Conservation (phyloP, 1,284 basidiomycete genomes). For the Fomitopsis pinicola region DNA sequence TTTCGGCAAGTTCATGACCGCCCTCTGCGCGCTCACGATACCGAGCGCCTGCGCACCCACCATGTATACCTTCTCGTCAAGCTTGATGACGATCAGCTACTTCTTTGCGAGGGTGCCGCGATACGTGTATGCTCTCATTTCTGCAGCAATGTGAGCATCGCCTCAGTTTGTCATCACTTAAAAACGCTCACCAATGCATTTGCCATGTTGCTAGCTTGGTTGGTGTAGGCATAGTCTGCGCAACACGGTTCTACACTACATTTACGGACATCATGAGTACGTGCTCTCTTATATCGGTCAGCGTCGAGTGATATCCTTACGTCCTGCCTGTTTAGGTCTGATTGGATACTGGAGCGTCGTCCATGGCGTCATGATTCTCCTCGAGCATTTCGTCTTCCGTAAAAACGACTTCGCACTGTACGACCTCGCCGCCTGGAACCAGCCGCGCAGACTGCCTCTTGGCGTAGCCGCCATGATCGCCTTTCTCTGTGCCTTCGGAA, state of each 20-base stretch:
- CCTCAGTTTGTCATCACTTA: not conserved
- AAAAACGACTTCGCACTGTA: constrained; percentile 30
- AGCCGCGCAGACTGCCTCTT: constrained; percentile 34
- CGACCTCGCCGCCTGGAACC: constrained; percentile 37
- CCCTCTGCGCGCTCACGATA: constrained; percentile 50
- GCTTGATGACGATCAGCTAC: constrained; percentile 64
- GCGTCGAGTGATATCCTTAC: not conserved
- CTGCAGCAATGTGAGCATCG: constrained; percentile 57
- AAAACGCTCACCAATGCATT: not conserved
- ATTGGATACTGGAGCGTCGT: constrained; percentile 60
- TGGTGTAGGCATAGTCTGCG: constrained; percentile 56
- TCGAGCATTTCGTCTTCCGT: constrained; percentile 58
- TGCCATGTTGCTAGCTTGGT: constrained; percentile 37
- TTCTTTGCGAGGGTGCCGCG: constrained; percentile 59
- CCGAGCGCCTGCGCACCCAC: constrained; percentile 63
- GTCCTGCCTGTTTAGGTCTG: constrained; percentile 27
- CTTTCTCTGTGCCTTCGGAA: constrained; percentile 43
- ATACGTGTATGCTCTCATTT: constrained; percentile 68
- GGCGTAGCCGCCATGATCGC: constrained; percentile 49
- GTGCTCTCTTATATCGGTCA: constrained; percentile 10
- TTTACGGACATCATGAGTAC: constrained; percentile 53
- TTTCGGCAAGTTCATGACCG: constrained; percentile 58
- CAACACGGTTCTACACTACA: constrained; percentile 52
- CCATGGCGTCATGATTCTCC: constrained; percentile 49
- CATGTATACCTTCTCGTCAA: constrained; percentile 76